phyloP scores from a whole-genome alignment of 73 alveolate genomes.

The Paraurostyla sp. region DNA sequence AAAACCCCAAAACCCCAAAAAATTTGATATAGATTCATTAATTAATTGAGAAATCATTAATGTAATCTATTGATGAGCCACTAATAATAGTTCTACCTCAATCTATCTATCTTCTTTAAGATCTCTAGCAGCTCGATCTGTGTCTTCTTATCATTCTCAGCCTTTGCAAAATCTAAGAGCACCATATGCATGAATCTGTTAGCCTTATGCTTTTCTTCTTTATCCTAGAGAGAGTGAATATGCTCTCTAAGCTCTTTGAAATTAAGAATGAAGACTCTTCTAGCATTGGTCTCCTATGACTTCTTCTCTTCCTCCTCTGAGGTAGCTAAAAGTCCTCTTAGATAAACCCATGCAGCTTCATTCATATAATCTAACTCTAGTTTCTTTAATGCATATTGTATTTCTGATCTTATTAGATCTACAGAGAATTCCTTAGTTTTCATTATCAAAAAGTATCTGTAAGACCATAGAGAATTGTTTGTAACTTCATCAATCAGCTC shows the following conservation, averaged over 20 bases:
- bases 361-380: slow-evolving; percentile 71
- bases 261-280: not conserved
- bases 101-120: slow-evolving; percentile 43
- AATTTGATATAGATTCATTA: not conserved
- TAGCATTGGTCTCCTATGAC: slow-evolving; percentile 31
- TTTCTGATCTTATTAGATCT: slow-evolving; percentile 72
- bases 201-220: not conserved
- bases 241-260: not conserved
- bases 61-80: slow-evolving; percentile 51
- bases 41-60: too few species aligned
- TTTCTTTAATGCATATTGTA: slow-evolving; percentile 76
- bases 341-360: slow-evolving; percentile 95
- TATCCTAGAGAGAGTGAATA: not conserved
- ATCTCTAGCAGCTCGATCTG: not conserved
- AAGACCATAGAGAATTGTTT: slow-evolving; percentile 96
- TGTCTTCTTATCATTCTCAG: not conserved
- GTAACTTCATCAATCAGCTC: slow-evolving; percentile 80
- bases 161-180: slow-evolving; percentile 24
- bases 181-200: slow-evolving; percentile 14
- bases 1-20: not conserved
- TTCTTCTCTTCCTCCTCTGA: slow-evolving; percentile 62
- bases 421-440: slow-evolving; percentile 47
- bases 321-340: slow-evolving; percentile 87
- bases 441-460: slow-evolving; percentile 83
- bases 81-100: slow-evolving; percentile 49